Base-by-base conservation (phyloP, 2,329 filamentous ascomycete genomes). In the Aspergillus jensenii region DNA sequence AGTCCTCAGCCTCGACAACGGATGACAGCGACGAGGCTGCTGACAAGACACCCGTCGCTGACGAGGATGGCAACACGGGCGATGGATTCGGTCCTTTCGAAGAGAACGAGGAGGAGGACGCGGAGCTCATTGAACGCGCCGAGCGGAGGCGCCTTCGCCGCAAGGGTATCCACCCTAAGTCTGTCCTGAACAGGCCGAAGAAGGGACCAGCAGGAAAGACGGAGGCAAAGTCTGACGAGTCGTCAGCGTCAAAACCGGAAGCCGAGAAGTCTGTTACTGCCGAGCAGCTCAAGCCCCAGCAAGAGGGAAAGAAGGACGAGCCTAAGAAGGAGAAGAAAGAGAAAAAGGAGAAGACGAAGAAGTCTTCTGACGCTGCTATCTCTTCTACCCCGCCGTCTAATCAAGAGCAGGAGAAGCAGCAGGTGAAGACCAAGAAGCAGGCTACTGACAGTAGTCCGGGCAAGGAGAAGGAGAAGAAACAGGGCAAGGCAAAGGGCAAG, bases 81-180 rank as follows among this genome's bases (percentile, higher is more conserved):
- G 84, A 85, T 59, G 79, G 79, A 49, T 93, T 93, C 71, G 89
- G 86, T 51, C 88, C 84, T 1, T 93, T 90, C 71, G 86, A 92
- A 59, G 89, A 91, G 0, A 85, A 88, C 0, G 85, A 88, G 0
- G 88, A 87, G 70, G 56, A 55, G 15, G 90, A 93, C 69, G 75
- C 82, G 65, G 82, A 86, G 65, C 87, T 88, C 70, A 91, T 93
- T 44, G 83, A 88, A 68, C 85, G 86, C 67, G 89, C 86, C n/a
- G 87, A 87, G 79, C 84, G 85, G 64, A 91, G 89, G 68, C 84
- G 86, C 59, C 84, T 92, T 81, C 85, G 89, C 66, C 85, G 86
- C 68, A 88, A 89, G 71, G 90, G 90, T 59, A 75, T 93, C 53
- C 86, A 93, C 73, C 90, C 90, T 1, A 86, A 84, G 69, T 86